Evolutionary conservation across 2,329 filamentous ascomycete genomes (phyloP), one percentile per base, ranked within the genome.

Genomic region (Cercospora citrullina): DNA sequence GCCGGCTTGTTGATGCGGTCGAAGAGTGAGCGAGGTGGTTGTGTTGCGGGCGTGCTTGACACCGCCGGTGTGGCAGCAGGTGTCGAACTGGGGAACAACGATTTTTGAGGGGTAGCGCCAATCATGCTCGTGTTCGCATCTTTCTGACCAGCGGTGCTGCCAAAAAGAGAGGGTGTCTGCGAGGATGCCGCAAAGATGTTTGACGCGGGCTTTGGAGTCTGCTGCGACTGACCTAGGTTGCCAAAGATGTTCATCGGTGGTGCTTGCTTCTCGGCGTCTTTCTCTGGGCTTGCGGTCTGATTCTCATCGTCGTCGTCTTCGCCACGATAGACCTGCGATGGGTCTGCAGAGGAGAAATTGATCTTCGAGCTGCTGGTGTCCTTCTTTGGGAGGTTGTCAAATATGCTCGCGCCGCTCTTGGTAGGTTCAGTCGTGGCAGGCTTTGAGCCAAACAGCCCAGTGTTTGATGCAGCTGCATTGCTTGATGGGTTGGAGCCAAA

Each of bases 51-150:
- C 31, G 64, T 66, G 55, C 65, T 58, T 23, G 70, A 57, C 14
- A 65, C 60, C 45, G 67, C 48, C n/a, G 28, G 30, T 36, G 64
- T 57, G 12, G 64, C 60, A 48, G 68, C 61, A 30, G 28, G 42
- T 26, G 65, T 60, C 31, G 61, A 53, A 26, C 33, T 58, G 12
- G 66, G 53, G 42, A 67, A 64, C 21, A 69, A 36, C 62, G 61
- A 59, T 65, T 72, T 74, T 31, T 73, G 72, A 42, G 73, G 70
- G 57, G 70, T 74, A 31, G 63, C 72, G 36, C 66, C 65, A 6
- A 73, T 72, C 14, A 71, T 76, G n/a, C 66, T 65, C 73, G 74
- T 76, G 45, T 72, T 72, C 23, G 72, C 73, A 61, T 76, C 72
- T 39, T 75, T 71, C 48, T 73, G 70, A 42, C 62, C 53, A 7